phyloP scores from a whole-genome alignment of 2,329 filamentous ascomycete genomes.

The Verticillium longisporum region DNA sequence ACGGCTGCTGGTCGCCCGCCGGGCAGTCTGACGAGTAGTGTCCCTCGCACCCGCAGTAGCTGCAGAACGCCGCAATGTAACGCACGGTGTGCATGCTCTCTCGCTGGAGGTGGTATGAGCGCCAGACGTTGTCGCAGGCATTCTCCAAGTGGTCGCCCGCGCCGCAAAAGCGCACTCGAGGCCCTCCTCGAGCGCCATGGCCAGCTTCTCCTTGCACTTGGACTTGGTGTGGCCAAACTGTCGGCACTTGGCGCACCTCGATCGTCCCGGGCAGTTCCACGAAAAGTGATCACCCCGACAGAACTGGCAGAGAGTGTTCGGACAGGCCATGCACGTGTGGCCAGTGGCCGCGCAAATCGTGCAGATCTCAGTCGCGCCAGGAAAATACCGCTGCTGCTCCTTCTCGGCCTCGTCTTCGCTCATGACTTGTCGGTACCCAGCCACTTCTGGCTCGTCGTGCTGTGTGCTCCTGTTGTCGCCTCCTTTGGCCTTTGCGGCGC shows the following conservation, averaged over 20 bases:
- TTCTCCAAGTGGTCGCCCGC: constrained; percentile 50
- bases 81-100: constrained; percentile 39
- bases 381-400: constrained; percentile 44
- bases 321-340: constrained; percentile 39
- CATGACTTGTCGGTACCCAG: constrained; percentile 1
- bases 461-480: background rate
- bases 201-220: constrained; percentile 50
- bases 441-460: background rate
- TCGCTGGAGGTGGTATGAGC: constrained; percentile 39
- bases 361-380: constrained; percentile 40
- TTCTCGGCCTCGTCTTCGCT: constrained; percentile 23
- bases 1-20: constrained; percentile 13
- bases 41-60: constrained; percentile 43
- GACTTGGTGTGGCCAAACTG: constrained; percentile 51
- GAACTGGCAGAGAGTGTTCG: constrained; percentile 37
- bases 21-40: constrained; percentile 54
- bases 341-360: constrained; percentile 42
- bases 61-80: constrained; percentile 45
- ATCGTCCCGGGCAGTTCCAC: constrained; percentile 41
- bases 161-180: constrained; percentile 54
- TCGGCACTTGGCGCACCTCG: constrained; percentile 52
- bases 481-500: background rate
- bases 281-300: constrained; percentile 42
- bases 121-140: constrained; percentile 55
- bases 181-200: constrained; percentile 42